A percentile compares a stretch with the other conserved stretches of the same genome.
Evolutionary conservation across 257 asterid genomes (phyloP).

Genomic region (Marsdenia floribunda): DNA sequence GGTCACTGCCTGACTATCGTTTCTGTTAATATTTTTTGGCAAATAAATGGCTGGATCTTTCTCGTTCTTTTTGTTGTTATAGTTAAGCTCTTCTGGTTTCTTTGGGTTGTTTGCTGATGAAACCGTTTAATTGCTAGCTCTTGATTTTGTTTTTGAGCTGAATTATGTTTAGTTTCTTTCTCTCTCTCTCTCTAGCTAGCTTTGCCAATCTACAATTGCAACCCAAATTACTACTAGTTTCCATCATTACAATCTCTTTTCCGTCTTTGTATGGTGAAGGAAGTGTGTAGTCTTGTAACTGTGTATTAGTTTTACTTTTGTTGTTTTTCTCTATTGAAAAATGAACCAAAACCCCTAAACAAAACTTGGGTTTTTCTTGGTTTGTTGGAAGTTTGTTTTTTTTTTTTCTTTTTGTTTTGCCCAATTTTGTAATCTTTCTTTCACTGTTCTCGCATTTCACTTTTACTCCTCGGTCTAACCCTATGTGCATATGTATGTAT

Average conservation of each 20-base stretch:
- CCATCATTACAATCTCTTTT: not conserved
- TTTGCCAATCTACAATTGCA: constrained; percentile 8
- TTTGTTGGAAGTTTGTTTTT: not conserved
- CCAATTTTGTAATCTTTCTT: not conserved
- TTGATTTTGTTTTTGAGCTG: not conserved
- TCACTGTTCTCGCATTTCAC: not conserved
- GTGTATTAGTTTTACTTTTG: not conserved
- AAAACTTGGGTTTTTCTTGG: not conserved
- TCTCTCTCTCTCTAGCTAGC: constrained; percentile 3
- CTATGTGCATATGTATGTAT: not conserved
- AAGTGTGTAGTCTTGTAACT: not conserved
- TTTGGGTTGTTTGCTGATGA: not conserved
- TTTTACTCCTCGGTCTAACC: constrained; percentile 7
- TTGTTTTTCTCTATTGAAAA: not conserved
- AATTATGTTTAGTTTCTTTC: not conserved
- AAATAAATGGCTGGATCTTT: not conserved
- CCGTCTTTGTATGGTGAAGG: not conserved
- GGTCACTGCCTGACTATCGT: not conserved
- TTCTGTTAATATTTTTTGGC: not conserved
- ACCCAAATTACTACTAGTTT: not conserved
- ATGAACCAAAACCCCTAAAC: not conserved
- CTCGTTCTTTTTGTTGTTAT: not conserved
- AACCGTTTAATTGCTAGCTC: not conserved
- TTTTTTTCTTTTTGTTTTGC: not conserved
- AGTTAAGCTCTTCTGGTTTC: not conserved